Evolutionary conservation across 2,329 filamentous ascomycete species (phyloP).

Genomic region (Sclerotinia spermophila): DNA sequence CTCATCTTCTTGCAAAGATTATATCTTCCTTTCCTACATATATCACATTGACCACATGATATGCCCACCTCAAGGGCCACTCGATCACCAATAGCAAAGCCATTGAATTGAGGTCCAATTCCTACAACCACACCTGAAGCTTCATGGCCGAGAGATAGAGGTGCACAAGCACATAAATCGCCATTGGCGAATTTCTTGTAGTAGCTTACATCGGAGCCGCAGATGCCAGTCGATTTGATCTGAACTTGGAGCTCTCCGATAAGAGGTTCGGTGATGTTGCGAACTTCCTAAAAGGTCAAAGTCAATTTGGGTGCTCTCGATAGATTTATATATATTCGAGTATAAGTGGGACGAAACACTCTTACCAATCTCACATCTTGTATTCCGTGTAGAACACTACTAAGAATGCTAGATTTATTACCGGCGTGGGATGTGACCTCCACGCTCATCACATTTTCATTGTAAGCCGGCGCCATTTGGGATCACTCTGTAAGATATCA

Average conservation of each 20-base stretch:
- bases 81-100: constrained; percentile 53
- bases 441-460: constrained; percentile 8
- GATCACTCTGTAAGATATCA: constrained; percentile 7
- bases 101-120: constrained; percentile 50
- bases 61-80: constrained; percentile 84
- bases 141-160: constrained; percentile 62
- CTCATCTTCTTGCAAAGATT: constrained; percentile 60
- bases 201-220: constrained; percentile 67
- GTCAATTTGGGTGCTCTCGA: not conserved
- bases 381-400: constrained; percentile 56
- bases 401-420: constrained; percentile 41
- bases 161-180: constrained; percentile 62
- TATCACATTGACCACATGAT: constrained; percentile 84
- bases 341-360: not conserved
- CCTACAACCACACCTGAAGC: constrained; percentile 56
- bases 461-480: constrained; percentile 28
- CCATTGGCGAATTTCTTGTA: constrained; percentile 71
- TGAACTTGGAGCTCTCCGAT: constrained; percentile 59
- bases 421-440: constrained; percentile 18
- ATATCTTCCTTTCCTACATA: constrained; percentile 80
- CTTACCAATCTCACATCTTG: constrained; percentile 55
- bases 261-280: constrained; percentile 43
- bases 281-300: constrained; percentile 44
- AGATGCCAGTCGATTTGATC: constrained; percentile 64
- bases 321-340: not conserved